These are phyloP conservation scores for Phellopilus nigrolimitatus DNA, from an alignment of 1,284 basidiomycete genomes.

Conservation along the genomic window DNA sequence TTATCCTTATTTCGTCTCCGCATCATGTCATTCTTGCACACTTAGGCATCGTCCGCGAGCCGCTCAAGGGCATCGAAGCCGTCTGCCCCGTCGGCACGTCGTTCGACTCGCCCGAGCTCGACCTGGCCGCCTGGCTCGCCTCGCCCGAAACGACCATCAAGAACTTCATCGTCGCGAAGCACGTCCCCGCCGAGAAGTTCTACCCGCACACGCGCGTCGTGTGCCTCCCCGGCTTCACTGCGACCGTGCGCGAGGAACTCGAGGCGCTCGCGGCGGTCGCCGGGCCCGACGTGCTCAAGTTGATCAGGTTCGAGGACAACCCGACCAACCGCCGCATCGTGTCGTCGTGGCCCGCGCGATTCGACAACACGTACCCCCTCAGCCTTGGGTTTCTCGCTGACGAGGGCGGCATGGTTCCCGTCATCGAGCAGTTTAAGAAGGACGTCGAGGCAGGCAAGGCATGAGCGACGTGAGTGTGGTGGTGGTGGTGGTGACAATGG, in stretches of 20 bases:
- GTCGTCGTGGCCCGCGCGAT: slow-evolving; percentile 43
- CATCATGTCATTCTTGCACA: not conserved
- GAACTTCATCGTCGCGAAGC: slow-evolving; percentile 51
- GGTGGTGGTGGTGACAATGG: too few species aligned
- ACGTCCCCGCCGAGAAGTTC: slow-evolving; percentile 44
- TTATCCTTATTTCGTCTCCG: not conserved
- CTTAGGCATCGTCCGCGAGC: slow-evolving; percentile 56
- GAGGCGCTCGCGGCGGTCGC: slow-evolving; percentile 39
- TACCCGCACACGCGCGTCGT: slow-evolving; percentile 47
- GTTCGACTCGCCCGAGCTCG: slow-evolving; percentile 38
- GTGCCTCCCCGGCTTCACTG: slow-evolving; percentile 46
- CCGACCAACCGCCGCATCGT: slow-evolving; percentile 39
- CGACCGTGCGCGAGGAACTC: slow-evolving; percentile 42
- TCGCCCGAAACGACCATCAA: slow-evolving; percentile 48
- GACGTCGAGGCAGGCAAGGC: slow-evolving; percentile 27
- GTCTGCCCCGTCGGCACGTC: slow-evolving; percentile 52
- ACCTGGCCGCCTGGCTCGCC: slow-evolving; percentile 50
- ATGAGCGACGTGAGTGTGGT: slow-evolving; percentile 7
- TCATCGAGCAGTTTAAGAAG: slow-evolving; percentile 38
- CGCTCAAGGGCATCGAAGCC: slow-evolving; percentile 46
- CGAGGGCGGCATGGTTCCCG: slow-evolving; percentile 42
- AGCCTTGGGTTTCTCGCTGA: slow-evolving; percentile 41
- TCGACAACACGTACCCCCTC: slow-evolving; percentile 41
- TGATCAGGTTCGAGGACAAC: slow-evolving; percentile 42
- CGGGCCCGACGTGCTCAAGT: slow-evolving; percentile 34